phyloP scores from a whole-genome alignment of 148 eudicot genomes.

The Cornus suecica region DNA sequence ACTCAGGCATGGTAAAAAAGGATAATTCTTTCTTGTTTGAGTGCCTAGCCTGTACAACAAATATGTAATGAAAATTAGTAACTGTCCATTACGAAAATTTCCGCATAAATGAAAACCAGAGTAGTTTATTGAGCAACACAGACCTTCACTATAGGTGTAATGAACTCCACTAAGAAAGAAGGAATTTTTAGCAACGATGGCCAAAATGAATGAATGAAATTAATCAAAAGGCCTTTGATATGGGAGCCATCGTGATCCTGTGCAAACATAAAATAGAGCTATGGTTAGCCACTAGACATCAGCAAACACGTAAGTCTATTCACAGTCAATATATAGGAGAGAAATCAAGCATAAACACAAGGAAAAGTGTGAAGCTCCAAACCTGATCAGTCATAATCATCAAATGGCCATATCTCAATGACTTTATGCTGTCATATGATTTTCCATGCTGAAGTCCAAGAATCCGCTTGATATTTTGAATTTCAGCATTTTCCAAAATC shows the following conservation, averaged over 20 bases:
- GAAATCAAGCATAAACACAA: neutral
- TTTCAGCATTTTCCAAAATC: slow-evolving; percentile 61
- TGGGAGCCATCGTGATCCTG: slow-evolving; percentile 99
- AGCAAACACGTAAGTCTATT: neutral
- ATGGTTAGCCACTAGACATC: neutral
- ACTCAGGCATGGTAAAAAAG: slow-evolving; percentile 74
- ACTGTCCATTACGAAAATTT: neutral
- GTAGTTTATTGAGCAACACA: neutral
- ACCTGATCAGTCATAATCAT: slow-evolving; percentile 99
- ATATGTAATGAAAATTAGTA: neutral
- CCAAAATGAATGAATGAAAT: slow-evolving; percentile 93
- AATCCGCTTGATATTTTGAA: slow-evolving; percentile 56
- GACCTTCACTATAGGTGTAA: slow-evolving; percentile 80
- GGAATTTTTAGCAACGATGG: slow-evolving; percentile 74
- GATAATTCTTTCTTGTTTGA: slow-evolving; percentile 32
- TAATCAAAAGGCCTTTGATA: slow-evolving; percentile 86
- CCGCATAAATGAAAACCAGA: neutral
- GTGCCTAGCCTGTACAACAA: slow-evolving; percentile 49
- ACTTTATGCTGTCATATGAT: slow-evolving; percentile 57
- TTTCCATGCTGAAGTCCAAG: slow-evolving; percentile 70
- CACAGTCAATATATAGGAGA: too few relatives aligned
- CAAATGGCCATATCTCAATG: slow-evolving; percentile 85
- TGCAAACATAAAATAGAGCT: neutral
- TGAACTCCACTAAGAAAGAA: slow-evolving; percentile 55
- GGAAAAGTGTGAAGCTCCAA: neutral